Base-by-base conservation (phyloP, 169 alveolate genomes). In the Plasmodium adleri region DNA sequence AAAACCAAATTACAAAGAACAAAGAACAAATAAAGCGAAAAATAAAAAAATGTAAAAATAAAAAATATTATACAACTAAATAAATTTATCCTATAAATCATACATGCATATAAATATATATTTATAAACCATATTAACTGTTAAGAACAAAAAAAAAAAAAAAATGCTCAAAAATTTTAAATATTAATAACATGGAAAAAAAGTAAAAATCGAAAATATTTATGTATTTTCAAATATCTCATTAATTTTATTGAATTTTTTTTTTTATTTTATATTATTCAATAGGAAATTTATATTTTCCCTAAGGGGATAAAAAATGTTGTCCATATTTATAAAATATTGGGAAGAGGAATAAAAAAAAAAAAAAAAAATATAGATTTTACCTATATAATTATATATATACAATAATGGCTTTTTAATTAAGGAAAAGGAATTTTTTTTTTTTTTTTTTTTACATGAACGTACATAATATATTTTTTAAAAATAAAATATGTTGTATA, bases 51-150 rank as follows among this genome's bases (percentile, higher is more conserved):
- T 24, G 5, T 39, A 73, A 73, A 73, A 56, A 64, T 28, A 32
- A 39, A 56, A 56, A 66, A 2, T 10, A 28, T 24, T 28, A 62
- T 24, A 62, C n/a, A 7, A 20, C 28, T 59, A 59, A 59, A 59
- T 17, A 59, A 59, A 20, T 20, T 39, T 20, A 59, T 59, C 68
- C 75, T 58, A 66, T 70, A 76, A 74, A 39, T 39, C 5, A 76
- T 32, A 64, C 89, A 76, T 76, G 89, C 89, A 76, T 66, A 49
- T 47, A 75, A 17, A 32, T 64, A 64, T 39, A 39, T 39, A 5
- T 39, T 5, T 64, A 78, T 43, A 59, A 78, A 78, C 39, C 1
- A 52, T 71, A 13, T 64, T 60, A 78, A 43, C 24, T 67, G 80
- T 78, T 13, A 59, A 70, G 63, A 17, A 64, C 50, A 78, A 70